Conservation (phyloP, 768 basidiomycete species). For the Tulasnella sp. region DNA sequence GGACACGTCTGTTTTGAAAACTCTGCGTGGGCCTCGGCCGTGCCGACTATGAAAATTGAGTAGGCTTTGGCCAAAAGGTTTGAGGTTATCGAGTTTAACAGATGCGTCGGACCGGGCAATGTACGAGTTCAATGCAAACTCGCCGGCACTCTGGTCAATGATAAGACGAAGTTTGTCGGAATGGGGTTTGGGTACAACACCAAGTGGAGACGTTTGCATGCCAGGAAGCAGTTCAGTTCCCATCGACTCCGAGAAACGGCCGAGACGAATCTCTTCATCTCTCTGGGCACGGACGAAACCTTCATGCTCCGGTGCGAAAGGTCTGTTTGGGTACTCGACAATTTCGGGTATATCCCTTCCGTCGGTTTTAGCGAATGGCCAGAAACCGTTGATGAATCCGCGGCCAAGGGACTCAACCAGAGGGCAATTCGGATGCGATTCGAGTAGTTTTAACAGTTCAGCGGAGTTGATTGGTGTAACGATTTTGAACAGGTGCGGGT, state of each 20-base stretch:
- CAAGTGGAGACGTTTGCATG: slow-evolving; percentile 33
- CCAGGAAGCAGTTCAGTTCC: slow-evolving; percentile 30
- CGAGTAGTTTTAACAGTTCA: slow-evolving; percentile 24
- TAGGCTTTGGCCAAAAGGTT: slow-evolving; percentile 23
- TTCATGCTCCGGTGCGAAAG: slow-evolving; percentile 13
- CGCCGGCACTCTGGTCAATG: slow-evolving; percentile 30
- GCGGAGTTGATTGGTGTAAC: slow-evolving; percentile 30
- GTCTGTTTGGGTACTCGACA: slow-evolving; percentile 20
- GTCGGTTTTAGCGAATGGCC: slow-evolving; percentile 31
- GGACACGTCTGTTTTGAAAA: slow-evolving; percentile 31
- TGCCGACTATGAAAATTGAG: slow-evolving; percentile 5
- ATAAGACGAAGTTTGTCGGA: slow-evolving; percentile 31
- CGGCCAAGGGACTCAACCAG: slow-evolving; percentile 29
- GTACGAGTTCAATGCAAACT: slow-evolving; percentile 29
- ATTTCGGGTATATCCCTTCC: slow-evolving; percentile 21
- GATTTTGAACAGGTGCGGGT: slow-evolving; percentile 30
- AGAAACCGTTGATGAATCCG: slow-evolving; percentile 32
- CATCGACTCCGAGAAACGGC: slow-evolving; percentile 25
- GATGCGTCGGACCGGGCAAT: slow-evolving; percentile 24
- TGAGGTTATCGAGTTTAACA: slow-evolving; percentile 28
- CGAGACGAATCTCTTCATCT: slow-evolving; percentile 20
- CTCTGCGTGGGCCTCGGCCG: background rate
- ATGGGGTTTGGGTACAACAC: slow-evolving; percentile 29
- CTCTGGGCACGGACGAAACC: slow-evolving; percentile 24
- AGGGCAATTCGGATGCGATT: slow-evolving; percentile 29